These are phyloP conservation scores for Tetrapyrgos nigripes DNA, from an alignment of 1,284 basidiomycete genomes.

Conservation along the genomic window DNA sequence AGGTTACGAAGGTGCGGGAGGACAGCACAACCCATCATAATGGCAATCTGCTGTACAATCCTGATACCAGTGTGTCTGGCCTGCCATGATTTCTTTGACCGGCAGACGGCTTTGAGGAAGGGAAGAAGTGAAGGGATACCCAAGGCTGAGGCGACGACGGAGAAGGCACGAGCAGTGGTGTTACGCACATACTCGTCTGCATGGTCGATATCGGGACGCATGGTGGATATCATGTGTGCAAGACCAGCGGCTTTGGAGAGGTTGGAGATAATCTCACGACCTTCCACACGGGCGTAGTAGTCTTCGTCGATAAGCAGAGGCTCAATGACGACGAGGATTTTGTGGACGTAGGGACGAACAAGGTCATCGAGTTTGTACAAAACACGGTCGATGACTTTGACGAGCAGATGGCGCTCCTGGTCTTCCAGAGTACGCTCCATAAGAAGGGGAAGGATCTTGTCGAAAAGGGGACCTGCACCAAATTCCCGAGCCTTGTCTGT, in stretches of 20 bases:
- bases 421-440: constrained; percentile 99
- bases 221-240: constrained; percentile 99
- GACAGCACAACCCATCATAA: constrained; percentile 99
- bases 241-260: constrained; percentile 98
- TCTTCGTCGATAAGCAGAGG: constrained; percentile 99
- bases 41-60: constrained; percentile 99
- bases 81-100: constrained; percentile 99
- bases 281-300: constrained; percentile 99
- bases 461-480: constrained; percentile 98
- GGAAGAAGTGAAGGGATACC: constrained; percentile 97
- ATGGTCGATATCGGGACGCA: constrained; percentile 99
- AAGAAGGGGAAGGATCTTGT: constrained; percentile 97
- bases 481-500: constrained; percentile 99
- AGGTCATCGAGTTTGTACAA: constrained; percentile 99
- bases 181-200: constrained; percentile 99
- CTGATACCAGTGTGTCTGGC: constrained; percentile 99
- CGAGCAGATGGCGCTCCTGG: constrained; percentile 97
- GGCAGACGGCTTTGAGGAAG: constrained; percentile 98
- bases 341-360: constrained; percentile 98
- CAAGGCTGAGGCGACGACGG: constrained; percentile 97
- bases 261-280: constrained; percentile 99
- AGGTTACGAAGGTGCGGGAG: constrained; percentile 96
- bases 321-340: constrained; percentile 99
- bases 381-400: constrained; percentile 99
- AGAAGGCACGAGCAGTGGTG: constrained; percentile 98